Evolutionary conservation across 2,329 filamentous ascomycete species (phyloP), one percentile per base, ranked within the genome.

Genomic region (Alternaria novae-zelandiae): DNA sequence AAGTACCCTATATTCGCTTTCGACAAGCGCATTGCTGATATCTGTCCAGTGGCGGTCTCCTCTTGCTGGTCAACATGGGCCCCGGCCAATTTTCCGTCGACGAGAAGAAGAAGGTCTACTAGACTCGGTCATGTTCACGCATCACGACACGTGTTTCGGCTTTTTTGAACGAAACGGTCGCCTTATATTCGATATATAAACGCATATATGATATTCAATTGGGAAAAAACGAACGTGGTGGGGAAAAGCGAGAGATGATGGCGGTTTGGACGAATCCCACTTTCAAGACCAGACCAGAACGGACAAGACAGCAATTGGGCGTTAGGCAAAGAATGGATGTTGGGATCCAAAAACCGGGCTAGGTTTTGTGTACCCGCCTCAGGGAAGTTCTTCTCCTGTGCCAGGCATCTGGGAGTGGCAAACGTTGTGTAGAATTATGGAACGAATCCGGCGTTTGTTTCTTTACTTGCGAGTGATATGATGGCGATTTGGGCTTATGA

Each of bases 101-200:
- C 83, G 96, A 99, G 89, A 99, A 99, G 92, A 99, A 99, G 90
- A 99, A 99, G 88, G 96, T 99, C 73, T 99, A 99, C 85, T 99
- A 88, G 70, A 65, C 54, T 26, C 98, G 87, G 69, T 65, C 51
- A 30, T 50, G 26, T 57, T 63, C 54, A 65, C 55, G 57, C 62
- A 68, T 57, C 53, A 51, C 59, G 59, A 65, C 63, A 69, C 61
- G 64, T 67, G 66, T 68, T 69, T 63, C 54, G 56, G 63, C 54
- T 68, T 66, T 64, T 63, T 59, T 63, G 65, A 69, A 59, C 41
- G 65, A 66, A 61, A 32, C 26, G 47, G 47, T 32, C 57, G 57
- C 59, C 68, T 65, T 60, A 71, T 65, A 74, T 73, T 62, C 63
- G 67, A 72, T 72, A 51, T 51, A 51, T 53, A 25, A 70, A 61